Evolutionary conservation across 768 basidiomycete genomes (phyloP), one percentile per base, ranked within the genome.

Genomic region (Naematelia aurantialba): DNA sequence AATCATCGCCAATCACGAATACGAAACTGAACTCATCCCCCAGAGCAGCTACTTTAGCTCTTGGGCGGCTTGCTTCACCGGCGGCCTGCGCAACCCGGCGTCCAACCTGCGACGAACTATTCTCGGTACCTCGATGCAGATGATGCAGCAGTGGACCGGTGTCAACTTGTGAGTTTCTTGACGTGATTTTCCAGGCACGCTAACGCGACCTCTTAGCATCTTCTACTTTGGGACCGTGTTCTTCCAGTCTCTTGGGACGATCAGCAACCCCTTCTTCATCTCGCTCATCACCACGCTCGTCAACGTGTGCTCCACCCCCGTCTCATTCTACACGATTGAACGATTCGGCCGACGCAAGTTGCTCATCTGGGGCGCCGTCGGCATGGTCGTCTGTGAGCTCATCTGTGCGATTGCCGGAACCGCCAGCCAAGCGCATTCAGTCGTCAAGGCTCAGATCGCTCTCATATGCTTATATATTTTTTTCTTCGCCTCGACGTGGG

Each of bases 381-480:
- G 86, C 55, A 91, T 91, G 90, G 81, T 83, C 66, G 59, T 90
- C 67, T 91, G 89, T 81, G 87, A 91, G 76, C 89, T 81, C 80
- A 82, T 90, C 70, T 82, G 89, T 64, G 86, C 84, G 65, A 85
- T 86, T 76, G 63, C 73, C 53, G 74, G 70, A 60, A 62, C 68
- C 62, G 55, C 60, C 48, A 60, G 60, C 10, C 52, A 25, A n/a
- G 57, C 64, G 58, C 57, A 57, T 55, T 59, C 64, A 2, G 56
- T 59, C 52, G 52, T 70, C 56, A 65, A 73, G 50, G 72, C 60
- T 17, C 65, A 67, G 60, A 66, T 72, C 56, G 60, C 68, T 39
- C 66, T 72, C 56, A 72, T 72, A 66, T 69, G 68, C 60, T 67
- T 69, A 49, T 69, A 66, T 59, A 69, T 70, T 66, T 69, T 68